These are phyloP conservation scores for Ophiocordyceps camponoti-rufipedis DNA, from an alignment of 2,329 filamentous ascomycete species.

Conservation along the genomic window DNA sequence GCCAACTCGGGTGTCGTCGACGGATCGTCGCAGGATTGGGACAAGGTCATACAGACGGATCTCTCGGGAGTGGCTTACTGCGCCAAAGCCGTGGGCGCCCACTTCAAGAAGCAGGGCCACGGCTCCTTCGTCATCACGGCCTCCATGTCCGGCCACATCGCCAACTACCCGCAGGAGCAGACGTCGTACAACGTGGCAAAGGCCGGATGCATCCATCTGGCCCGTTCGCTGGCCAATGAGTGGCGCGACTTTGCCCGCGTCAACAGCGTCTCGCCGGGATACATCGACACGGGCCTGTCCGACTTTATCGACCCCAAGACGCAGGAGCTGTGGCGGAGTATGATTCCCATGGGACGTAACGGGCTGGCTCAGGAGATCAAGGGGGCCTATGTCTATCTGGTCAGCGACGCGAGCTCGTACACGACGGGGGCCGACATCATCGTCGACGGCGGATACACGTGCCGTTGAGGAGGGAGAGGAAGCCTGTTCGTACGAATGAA, in stretches of 20 bases:
- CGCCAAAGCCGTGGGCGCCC: constrained; percentile 42
- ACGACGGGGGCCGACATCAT: constrained; percentile 55
- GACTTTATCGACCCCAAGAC: constrained; percentile 47
- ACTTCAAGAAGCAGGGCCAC: constrained; percentile 44
- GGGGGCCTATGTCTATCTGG: constrained; percentile 61
- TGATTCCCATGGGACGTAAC: constrained; percentile 57
- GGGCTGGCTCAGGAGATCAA: constrained; percentile 53
- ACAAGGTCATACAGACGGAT: constrained; percentile 42
- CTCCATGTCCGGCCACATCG: constrained; percentile 52
- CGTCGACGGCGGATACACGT: constrained; percentile 52
- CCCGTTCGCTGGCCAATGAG: constrained; percentile 36
- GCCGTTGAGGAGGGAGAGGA: constrained; percentile 14
- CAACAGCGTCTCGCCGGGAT: constrained; percentile 49
- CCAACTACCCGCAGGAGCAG: constrained; percentile 52
- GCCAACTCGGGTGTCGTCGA: constrained; percentile 52
- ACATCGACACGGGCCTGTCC: constrained; percentile 50
- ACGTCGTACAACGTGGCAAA: constrained; percentile 50
- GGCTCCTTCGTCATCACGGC: constrained; percentile 53
- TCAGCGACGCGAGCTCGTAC: constrained; percentile 57
- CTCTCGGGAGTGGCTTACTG: constrained; percentile 52
- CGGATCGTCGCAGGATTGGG: constrained; percentile 48
- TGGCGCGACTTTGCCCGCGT: constrained; percentile 50
- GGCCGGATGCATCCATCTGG: constrained; percentile 31
- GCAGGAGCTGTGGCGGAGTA: constrained; percentile 54
- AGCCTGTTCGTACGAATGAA: neutral